These are phyloP conservation scores for Kodamaea leandrae DNA, from an alignment of 805 yeast genomes.

Conservation along the genomic window DNA sequence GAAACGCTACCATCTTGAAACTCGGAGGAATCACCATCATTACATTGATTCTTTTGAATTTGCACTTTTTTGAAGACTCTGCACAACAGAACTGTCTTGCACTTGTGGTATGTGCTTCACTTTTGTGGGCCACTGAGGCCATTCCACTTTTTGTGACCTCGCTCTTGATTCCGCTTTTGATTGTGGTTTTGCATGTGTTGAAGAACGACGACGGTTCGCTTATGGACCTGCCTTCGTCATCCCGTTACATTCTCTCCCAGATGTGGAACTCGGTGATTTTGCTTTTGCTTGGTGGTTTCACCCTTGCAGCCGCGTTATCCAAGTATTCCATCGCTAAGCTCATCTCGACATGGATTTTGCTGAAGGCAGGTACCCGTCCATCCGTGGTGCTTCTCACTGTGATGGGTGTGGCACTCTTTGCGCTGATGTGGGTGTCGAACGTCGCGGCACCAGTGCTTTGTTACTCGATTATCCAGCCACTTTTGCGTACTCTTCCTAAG, in stretches of 20 bases:
- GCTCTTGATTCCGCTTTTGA: slow-evolving; percentile 73
- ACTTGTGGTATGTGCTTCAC: slow-evolving; percentile 71
- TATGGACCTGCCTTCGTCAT: slow-evolving; percentile 42
- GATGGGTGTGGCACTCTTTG: slow-evolving; percentile 50
- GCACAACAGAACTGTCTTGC: slow-evolving; percentile 61
- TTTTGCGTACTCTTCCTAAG: slow-evolving; percentile 43
- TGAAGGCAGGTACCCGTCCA: slow-evolving; percentile 52
- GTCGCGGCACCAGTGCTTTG: slow-evolving; percentile 57
- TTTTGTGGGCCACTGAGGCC: slow-evolving; percentile 95
- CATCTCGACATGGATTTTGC: slow-evolving; percentile 47
- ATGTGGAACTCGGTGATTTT: slow-evolving; percentile 57
- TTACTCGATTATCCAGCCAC: slow-evolving; percentile 49
- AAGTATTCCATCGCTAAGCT: slow-evolving; percentile 52
- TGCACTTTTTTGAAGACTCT: slow-evolving; percentile 30
- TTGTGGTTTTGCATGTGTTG: slow-evolving; percentile 69
- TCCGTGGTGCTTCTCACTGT: slow-evolving; percentile 46
- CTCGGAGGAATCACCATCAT: slow-evolving; percentile 46
- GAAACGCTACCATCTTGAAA: slow-evolving; percentile 40
- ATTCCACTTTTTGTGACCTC: slow-evolving; percentile 91
- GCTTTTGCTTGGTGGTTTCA: slow-evolving; percentile 52
- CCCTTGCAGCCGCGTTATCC: slow-evolving; percentile 54
- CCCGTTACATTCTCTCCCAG: slow-evolving; percentile 43
- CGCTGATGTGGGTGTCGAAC: slow-evolving; percentile 58
- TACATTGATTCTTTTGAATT: slow-evolving; percentile 38
- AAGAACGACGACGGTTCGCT: slow-evolving; percentile 50